phyloP scores from a whole-genome alignment of 805 yeast genomes.

The Metschnikowia cubensis region DNA sequence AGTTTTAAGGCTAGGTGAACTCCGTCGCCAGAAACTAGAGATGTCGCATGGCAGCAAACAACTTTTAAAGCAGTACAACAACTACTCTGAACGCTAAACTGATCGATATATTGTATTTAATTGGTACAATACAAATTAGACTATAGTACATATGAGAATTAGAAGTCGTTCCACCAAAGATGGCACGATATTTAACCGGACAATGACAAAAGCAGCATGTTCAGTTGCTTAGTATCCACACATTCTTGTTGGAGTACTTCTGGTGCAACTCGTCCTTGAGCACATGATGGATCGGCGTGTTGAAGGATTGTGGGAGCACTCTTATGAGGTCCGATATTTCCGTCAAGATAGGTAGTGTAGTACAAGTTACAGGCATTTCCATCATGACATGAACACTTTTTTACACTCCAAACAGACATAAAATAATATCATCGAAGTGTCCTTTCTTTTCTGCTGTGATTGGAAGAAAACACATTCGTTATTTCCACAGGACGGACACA shows the following conservation, averaged over 20 bases:
- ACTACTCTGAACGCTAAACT: neutral
- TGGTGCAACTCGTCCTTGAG: constrained; percentile 75
- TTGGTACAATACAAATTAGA: constrained; percentile 3
- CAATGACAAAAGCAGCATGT: neutral
- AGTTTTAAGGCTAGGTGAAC: constrained; percentile 22
- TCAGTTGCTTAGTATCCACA: neutral
- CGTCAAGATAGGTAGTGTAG: constrained; percentile 46
- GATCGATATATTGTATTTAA: neutral
- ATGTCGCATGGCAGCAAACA: neutral
- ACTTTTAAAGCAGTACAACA: neutral
- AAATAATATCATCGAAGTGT: constrained; percentile 91
- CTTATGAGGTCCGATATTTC: constrained; percentile 79
- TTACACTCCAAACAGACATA: constrained; percentile 89
- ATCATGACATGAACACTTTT: constrained; percentile 52
- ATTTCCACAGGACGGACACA: constrained; percentile 85
- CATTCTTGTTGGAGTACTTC: constrained; percentile 71
- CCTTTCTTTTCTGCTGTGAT: constrained; percentile 90
- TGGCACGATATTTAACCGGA: neutral
- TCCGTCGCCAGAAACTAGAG: neutral
- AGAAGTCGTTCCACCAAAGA: neutral
- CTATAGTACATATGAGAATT: constrained; percentile 1
- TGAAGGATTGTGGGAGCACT: constrained; percentile 82
- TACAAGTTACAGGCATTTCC: neutral
- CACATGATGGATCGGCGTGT: constrained; percentile 66
- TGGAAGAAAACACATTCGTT: constrained; percentile 95